A percentile compares a stretch with the other conserved stretches of the same genome.
phyloP scores from a whole-genome alignment of 768 basidiomycete species.

The Baorangia bicolor region DNA sequence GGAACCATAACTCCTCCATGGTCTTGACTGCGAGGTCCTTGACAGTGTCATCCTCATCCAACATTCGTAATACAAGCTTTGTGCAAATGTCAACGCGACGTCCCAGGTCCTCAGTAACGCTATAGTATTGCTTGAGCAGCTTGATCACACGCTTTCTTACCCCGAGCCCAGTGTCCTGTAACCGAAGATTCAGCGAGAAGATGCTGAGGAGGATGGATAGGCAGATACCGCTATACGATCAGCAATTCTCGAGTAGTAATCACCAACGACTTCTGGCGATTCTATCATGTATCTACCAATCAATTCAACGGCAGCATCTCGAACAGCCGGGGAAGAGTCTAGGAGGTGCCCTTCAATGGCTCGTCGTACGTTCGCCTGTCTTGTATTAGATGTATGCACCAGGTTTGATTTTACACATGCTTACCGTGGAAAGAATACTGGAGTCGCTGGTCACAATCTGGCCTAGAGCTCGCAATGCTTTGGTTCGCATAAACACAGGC shows the following conservation, averaged over 20 bases:
- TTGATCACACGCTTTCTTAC: constrained; percentile 97
- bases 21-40: constrained; percentile 91
- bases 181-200: not conserved
- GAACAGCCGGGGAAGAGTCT: constrained; percentile 91
- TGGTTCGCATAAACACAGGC: constrained; percentile 90
- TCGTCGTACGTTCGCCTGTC: constrained; percentile 71
- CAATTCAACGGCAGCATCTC: constrained; percentile 94
- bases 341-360: constrained; percentile 88
- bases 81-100: constrained; percentile 79
- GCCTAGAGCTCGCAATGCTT: constrained; percentile 86
- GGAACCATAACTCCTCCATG: constrained; percentile 91
- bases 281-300: constrained; percentile 97
- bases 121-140: constrained; percentile 81
- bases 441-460: constrained; percentile 90
- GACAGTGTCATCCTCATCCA: constrained; percentile 93
- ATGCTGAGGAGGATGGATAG: not conserved
- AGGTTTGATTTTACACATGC: constrained; percentile 23
- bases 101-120: constrained; percentile 53
- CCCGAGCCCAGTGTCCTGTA: constrained; percentile 87
- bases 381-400: constrained; percentile 1
- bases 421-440: constrained; percentile 70
- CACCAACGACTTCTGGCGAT: constrained; percentile 79
- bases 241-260: constrained; percentile 87
- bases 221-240: constrained; percentile 82
- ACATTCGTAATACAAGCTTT: constrained; percentile 76